These are phyloP conservation scores for Filobasidium uniguttulatum DNA, from an alignment of 1,284 basidiomycete genomes.

Conservation along the genomic window DNA sequence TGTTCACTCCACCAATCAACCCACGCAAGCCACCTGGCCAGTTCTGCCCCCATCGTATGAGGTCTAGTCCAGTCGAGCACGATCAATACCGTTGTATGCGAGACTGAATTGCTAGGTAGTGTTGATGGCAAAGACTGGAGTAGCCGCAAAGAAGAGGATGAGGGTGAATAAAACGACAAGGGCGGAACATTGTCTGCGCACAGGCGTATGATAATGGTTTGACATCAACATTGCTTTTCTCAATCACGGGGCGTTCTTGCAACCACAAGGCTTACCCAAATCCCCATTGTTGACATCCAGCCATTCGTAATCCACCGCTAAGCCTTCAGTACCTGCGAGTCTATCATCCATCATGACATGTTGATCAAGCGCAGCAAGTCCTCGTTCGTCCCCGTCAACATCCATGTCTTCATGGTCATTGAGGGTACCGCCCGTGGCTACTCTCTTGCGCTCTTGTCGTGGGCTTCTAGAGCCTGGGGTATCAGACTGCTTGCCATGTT, in stretches of 20 bases:
- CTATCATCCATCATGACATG: constrained; percentile 5
- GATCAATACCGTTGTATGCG: constrained; percentile 72
- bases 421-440: neutral
- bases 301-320: constrained; percentile 72
- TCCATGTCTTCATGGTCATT: no score
- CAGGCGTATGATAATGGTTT: no score
- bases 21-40: constrained; percentile 73
- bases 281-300: constrained; percentile 69
- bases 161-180: constrained; percentile 75
- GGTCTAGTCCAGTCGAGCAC: constrained; percentile 92
- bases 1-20: constrained; percentile 56
- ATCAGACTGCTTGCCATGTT: neutral
- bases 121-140: constrained; percentile 69
- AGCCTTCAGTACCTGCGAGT: constrained; percentile 5
- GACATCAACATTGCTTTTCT: no score
- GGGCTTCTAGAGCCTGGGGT: neutral
- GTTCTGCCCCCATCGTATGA: constrained; percentile 76
- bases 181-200: constrained; percentile 42
- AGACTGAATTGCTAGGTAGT: constrained; percentile 41
- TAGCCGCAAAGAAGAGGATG: constrained; percentile 60
- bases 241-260: no score
- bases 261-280: no score
- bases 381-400: no score
- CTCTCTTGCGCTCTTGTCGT: neutral
- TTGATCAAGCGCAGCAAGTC: neutral